These are phyloP conservation scores for Kwoniella botswanensis DNA, from an alignment of 768 basidiomycete genomes.

Conservation along the genomic window DNA sequence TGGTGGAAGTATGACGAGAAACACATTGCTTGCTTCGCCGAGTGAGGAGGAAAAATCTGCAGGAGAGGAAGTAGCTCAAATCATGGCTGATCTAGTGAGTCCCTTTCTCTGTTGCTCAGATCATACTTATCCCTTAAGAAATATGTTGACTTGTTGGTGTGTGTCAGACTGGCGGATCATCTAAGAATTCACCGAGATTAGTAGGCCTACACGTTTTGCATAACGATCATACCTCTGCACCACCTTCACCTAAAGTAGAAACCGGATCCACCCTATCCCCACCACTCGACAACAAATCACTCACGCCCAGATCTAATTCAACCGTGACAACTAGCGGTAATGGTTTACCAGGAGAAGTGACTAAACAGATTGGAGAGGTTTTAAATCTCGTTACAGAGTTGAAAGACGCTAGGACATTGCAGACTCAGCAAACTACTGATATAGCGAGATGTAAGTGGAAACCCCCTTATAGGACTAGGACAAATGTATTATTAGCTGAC, in stretches of 20 bases:
- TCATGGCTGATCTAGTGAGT: constrained; percentile 52
- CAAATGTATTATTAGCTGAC: constrained; percentile 18
- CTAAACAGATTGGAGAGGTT: constrained; percentile 49
- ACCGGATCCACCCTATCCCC: constrained; percentile 4
- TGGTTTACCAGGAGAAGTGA: constrained; percentile 20
- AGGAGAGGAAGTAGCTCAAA: constrained; percentile 50
- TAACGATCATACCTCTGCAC: constrained; percentile 25
- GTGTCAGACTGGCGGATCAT: constrained; percentile 42
- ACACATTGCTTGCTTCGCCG: constrained; percentile 2
- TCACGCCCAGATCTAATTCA: neutral
- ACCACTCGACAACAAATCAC: neutral
- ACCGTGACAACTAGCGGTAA: neutral
- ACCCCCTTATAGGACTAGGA: neutral
- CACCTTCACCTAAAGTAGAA: constrained; percentile 16
- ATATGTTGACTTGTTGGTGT: neutral
- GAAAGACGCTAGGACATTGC: constrained; percentile 48
- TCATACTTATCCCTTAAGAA: neutral
- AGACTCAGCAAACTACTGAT: constrained; percentile 56
- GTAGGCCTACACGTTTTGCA: constrained; percentile 47
- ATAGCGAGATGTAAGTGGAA: constrained; percentile 54
- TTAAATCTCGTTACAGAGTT: constrained; percentile 49
- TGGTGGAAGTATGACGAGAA: neutral
- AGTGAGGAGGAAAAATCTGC: constrained; percentile 44
- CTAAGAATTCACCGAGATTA: constrained; percentile 37
- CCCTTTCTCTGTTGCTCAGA: neutral